Evolutionary conservation across 129 eudicot species (phyloP), one percentile per base, ranked within the genome.

Genomic region (Pulicaria dysenterica): DNA sequence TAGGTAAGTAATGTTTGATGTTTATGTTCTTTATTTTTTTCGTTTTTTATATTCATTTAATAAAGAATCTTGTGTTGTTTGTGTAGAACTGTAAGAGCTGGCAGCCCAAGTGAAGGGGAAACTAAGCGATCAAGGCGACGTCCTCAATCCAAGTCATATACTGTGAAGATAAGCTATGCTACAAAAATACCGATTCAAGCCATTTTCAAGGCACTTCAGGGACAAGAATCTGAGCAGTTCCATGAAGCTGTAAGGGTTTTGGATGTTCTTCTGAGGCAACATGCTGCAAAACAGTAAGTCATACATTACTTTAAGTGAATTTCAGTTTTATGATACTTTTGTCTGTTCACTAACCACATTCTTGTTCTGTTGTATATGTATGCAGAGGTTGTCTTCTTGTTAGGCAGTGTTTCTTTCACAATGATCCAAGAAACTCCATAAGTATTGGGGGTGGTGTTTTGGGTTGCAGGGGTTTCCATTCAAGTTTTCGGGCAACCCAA

Each of bases 351-450:
- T 50, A 58, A 53, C 50, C 34, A 44, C 16, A 37, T 11, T 45
- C 37, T 17, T 63, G 50, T 31, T 74, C 42, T 51, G 12, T 19
- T 71, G 6, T 16, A 17, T 63, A 16, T 55, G 3, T 43, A 19
- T 75, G 77, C 90, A 93, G 95, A 71, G 98, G 95, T 8, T 93
- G 98, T 74, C 82, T 94, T 11, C 86, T 94, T 4, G 98, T 90
- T 44, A 76, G 96, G 0, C 98, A 94, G 14, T 90, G 95, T 3
- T 90, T 85, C 64, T 94, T 90, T 40, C 95, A 87, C 40, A 84
- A 86, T 58, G 96, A 94, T n/a, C 75, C 84, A 2, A 85, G 41
- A 49, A 88, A 85, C 71, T 90, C 86, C 6, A 63, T 76, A 13
- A 83, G 82, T 36, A 67, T 93, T 3, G 96, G 96, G 0, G 95